Base-by-base conservation (phyloP, 2,329 filamentous ascomycete species). In the Cryphonectria radicalis region DNA sequence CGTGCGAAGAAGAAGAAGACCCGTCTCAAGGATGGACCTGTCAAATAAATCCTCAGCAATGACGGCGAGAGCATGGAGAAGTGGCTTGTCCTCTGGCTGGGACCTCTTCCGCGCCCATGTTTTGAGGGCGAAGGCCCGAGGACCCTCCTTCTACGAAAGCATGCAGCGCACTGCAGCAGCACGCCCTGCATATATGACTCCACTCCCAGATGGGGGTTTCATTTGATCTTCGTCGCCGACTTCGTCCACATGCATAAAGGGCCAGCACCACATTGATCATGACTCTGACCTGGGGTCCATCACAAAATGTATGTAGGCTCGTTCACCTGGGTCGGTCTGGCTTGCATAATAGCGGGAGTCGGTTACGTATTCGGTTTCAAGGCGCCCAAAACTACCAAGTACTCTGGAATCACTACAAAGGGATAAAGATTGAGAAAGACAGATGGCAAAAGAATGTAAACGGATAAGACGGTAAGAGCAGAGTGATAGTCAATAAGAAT, bases 131-230 rank as follows among this genome's bases (percentile, higher is more conserved):
- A 64, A 64, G n/a, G 32, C n/a, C 62, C 50, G 40, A 69, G 17
- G 25, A n/a, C 19, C 35, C 37, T 17, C 19, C 50, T 42, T 55
- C 43, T 37, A 37, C 37, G 6, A 4, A 28, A 59, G 55, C 55
- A 32, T 8, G 35, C 59, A 40, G 59, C 59, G 14, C n/a, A 22
- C n/a, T 55, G 37, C 35, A 37, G 62, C 37, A 50, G 62, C 50
- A 64, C 46, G 62, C 46, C 55, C 59, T 50, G 57, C 42, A 59
- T 59, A 22, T 50, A n/a, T 63, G 62, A 22, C 42, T 46, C 68
- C 63, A 65, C 63, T 28, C 37, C 28, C 22, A 19, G 63, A 66
- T 66, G 68, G 68, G 57, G 63, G 35, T 55, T 66, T 55, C 59
- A 50, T 59, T 66, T 66, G 37, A 40, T 40, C 7, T 60, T 62